These are phyloP conservation scores for Penicillium vulpinum DNA, from an alignment of 2,329 filamentous ascomycete genomes.

Conservation along the genomic window DNA sequence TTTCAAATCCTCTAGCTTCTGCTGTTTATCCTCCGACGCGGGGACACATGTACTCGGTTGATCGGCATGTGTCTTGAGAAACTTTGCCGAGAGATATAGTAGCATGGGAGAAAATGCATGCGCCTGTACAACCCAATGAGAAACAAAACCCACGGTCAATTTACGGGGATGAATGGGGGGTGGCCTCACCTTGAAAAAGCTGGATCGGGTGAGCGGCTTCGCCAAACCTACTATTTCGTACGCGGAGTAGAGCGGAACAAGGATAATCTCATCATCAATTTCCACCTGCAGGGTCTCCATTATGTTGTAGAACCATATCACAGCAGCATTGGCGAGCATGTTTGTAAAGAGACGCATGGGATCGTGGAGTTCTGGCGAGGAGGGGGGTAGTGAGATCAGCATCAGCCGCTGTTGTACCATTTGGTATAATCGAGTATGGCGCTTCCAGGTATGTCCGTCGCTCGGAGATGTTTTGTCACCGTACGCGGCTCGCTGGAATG, in stretches of 20 bases:
- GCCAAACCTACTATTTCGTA: constrained; percentile 16
- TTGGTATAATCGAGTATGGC: constrained; percentile 13
- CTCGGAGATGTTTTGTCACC: not conserved
- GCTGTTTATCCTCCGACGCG: constrained; percentile 2
- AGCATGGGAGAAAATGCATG: constrained; percentile 10
- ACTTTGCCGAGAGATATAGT: constrained; percentile 10
- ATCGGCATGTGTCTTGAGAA: constrained; percentile 7
- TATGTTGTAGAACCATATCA: constrained; percentile 12
- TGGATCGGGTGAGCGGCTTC: constrained; percentile 6
- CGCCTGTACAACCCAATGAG: constrained; percentile 1
- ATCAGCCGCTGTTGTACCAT: constrained; percentile 10
- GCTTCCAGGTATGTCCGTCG: constrained; percentile 9
- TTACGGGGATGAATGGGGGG: not conserved
- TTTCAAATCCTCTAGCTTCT: constrained; percentile 2
- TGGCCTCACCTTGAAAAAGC: constrained; percentile 13
- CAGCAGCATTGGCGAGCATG: constrained; percentile 15
- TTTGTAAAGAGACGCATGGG: constrained; percentile 19
- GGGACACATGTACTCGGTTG: not conserved
- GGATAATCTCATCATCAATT: not conserved
- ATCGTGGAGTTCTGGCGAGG: constrained; percentile 5
- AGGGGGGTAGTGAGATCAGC: constrained; percentile 8
- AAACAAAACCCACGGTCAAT: not conserved
- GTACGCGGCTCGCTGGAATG: not conserved
- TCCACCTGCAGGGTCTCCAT: not conserved
- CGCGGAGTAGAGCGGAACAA: constrained; percentile 8